Percentiles rank a stretch among this genome's conserved stretches.
Evolutionary conservation across 257 asterid genomes (phyloP).

Genomic region (Solanum corneliomulleri): DNA sequence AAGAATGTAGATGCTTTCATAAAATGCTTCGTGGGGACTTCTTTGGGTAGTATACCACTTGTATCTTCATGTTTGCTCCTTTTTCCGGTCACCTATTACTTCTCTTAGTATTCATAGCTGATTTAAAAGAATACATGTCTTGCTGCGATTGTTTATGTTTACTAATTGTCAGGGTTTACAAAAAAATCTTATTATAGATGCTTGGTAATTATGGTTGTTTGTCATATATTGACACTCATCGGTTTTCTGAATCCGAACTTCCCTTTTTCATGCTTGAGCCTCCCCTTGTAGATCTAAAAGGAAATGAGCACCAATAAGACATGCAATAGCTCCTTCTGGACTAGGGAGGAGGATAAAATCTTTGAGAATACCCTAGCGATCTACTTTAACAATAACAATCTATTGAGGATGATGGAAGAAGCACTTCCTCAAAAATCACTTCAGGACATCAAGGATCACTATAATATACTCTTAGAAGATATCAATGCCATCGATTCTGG

Average conservation of each 20-base stretch:
- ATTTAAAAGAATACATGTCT: not conserved
- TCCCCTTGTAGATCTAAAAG: not conserved
- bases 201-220: not conserved
- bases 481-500: slow-evolving; percentile 26
- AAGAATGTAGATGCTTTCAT: not conserved
- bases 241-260: slow-evolving; percentile 8
- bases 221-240: not conserved
- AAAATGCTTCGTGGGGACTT: not conserved
- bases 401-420: slow-evolving; percentile 19
- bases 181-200: not conserved
- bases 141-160: not conserved
- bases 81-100: not conserved
- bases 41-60: not conserved
- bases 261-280: slow-evolving; percentile 10
- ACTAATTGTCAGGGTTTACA: not conserved
- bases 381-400: slow-evolving; percentile 4
- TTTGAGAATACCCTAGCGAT: slow-evolving; percentile 30
- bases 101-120: not conserved
- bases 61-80: not conserved
- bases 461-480: slow-evolving; percentile 15
- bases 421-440: slow-evolving; percentile 30
- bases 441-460: slow-evolving; percentile 28
- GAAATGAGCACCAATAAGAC: slow-evolving; percentile 19
- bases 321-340: slow-evolving; percentile 22
- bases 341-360: slow-evolving; percentile 32